These are phyloP conservation scores for Asterophora parasitica DNA, from an alignment of 768 basidiomycete genomes.

Conservation along the genomic window DNA sequence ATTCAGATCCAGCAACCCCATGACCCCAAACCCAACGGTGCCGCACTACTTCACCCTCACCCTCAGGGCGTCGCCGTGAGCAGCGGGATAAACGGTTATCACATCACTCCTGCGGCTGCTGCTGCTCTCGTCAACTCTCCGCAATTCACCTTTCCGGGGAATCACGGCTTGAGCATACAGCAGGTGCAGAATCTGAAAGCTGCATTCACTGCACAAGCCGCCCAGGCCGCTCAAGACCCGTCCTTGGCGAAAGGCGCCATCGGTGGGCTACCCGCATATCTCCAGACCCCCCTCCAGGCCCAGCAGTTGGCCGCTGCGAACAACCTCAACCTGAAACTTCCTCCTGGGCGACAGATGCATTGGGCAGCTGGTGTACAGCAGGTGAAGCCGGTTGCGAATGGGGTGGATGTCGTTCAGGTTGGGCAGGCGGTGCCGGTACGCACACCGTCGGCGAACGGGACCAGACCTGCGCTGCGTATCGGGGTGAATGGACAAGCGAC, in stretches of 20 bases:
- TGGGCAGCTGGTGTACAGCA: conserved; percentile 27
- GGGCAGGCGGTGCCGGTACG: conserved; percentile 36
- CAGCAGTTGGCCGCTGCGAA: conserved; percentile 24
- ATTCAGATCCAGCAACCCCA: conserved; percentile 27
- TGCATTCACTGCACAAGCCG: conserved; percentile 35
- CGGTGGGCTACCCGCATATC: not conserved
- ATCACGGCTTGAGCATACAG: conserved; percentile 42
- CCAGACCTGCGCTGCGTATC: conserved; percentile 32
- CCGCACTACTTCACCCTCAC: not conserved
- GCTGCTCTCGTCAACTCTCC: conserved; percentile 31
- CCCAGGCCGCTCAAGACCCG: conserved; percentile 31
- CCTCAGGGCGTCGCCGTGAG: not conserved
- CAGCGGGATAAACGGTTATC: conserved; percentile 19
- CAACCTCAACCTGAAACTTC: conserved; percentile 40
- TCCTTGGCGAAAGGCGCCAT: not conserved
- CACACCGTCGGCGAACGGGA: conserved; percentile 55
- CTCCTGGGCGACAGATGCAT: conserved; percentile 35
- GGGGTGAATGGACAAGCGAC: conserved; percentile 33
- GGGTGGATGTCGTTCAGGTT: conserved; percentile 23
- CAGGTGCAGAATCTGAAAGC: conserved; percentile 58
- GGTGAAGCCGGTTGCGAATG: conserved; percentile 28
- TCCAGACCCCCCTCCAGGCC: conserved; percentile 28
- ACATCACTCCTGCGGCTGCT: conserved; percentile 29
- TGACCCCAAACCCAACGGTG: conserved; percentile 19
- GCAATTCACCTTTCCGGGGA: conserved; percentile 20